Conservation (phyloP, 139 green algal genomes). For the Chlamydomonas sp. region DNA sequence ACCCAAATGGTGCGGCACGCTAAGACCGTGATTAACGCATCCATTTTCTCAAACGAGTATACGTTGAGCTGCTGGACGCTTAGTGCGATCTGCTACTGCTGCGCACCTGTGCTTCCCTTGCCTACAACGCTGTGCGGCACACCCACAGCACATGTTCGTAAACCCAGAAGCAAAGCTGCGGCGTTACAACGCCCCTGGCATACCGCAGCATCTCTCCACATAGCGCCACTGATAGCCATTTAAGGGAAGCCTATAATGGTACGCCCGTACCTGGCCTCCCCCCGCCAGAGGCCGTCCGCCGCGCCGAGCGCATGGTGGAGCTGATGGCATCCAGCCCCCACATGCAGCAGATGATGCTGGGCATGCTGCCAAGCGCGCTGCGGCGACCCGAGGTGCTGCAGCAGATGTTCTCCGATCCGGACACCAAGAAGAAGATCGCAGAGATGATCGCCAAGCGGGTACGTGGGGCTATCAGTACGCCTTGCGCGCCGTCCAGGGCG, state of each 20-base stretch:
- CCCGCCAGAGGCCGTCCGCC: conserved; percentile 7
- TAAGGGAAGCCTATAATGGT: no score
- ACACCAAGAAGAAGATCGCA: not conserved
- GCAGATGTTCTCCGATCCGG: conserved; percentile 22
- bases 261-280: not conserved
- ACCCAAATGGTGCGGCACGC: not conserved
- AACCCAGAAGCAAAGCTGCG: no score
- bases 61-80: no score
- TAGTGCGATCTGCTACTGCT: no score
- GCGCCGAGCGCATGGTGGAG: conserved; percentile 40
- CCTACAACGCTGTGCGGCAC: no score
- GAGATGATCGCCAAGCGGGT: conserved; percentile 35
- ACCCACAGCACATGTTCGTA: no score
- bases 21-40: not conserved
- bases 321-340: conserved; percentile 1
- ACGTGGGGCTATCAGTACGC: not conserved
- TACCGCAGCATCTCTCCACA: no score
- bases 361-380: not conserved
- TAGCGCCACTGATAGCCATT: no score
- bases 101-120: no score
- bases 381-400: conserved; percentile 18
- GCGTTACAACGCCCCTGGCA: no score
- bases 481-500: not conserved
- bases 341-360: conserved; percentile 43
- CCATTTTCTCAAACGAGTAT: no score